A percentile compares a stretch with the other conserved stretches of the same genome.
Evolutionary conservation across 2,329 filamentous ascomycete genomes (phyloP).

Genomic region (Trichoderma hamatum): DNA sequence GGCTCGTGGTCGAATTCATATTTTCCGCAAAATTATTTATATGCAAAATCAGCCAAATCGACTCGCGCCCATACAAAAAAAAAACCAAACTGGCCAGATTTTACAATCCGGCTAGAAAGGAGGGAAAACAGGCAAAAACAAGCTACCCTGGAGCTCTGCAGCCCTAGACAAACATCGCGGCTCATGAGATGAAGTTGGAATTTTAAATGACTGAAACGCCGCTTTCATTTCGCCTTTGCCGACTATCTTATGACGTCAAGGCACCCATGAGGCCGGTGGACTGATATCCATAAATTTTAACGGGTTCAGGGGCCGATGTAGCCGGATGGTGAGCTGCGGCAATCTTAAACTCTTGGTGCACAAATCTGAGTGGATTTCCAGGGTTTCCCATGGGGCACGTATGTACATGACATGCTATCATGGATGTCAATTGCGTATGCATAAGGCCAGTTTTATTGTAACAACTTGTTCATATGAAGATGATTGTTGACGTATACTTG

Average conservation of each 20-base stretch:
- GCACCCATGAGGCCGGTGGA: neutral
- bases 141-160: no score
- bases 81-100: no score
- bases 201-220: neutral
- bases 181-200: neutral
- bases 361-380: neutral
- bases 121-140: no score
- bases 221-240: neutral
- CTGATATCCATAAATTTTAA: neutral
- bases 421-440: neutral
- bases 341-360: neutral
- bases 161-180: neutral
- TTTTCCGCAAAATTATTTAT: no score
- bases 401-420: no score
- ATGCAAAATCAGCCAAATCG: no score
- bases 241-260: conserved; percentile 1
- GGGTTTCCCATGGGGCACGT: neutral
- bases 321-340: neutral
- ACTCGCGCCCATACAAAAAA: no score
- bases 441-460: neutral
- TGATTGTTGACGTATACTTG: neutral
- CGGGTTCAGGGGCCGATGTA: conserved; percentile 2
- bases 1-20: no score
- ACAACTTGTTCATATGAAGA: neutral
- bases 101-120: no score